These are phyloP conservation scores for Picochlorum sp. DNA, from an alignment of 139 green algal species.

Conservation along the genomic window DNA sequence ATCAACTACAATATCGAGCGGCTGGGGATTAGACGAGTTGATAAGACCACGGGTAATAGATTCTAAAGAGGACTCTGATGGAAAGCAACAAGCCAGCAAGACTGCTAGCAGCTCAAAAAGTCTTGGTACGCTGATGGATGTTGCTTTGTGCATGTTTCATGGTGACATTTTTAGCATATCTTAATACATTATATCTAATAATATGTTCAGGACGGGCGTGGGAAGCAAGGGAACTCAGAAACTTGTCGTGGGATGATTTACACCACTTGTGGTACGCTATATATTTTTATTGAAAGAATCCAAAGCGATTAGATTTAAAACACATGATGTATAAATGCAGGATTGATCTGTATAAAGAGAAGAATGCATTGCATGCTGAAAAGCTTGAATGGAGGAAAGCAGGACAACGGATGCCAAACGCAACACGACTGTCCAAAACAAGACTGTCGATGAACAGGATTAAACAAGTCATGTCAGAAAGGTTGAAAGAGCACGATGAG, in stretches of 20 bases:
- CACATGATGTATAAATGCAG: slow-evolving; percentile 13
- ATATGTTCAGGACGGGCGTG: slow-evolving; percentile 38
- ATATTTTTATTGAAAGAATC: not conserved
- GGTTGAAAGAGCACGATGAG: slow-evolving; percentile 15
- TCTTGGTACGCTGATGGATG: too few relatives aligned
- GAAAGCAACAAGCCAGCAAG: too few relatives aligned
- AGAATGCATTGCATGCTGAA: slow-evolving; percentile 53
- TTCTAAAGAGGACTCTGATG: too few relatives aligned
- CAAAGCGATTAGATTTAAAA: not conserved
- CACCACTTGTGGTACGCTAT: slow-evolving; percentile 69
- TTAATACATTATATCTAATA: not conserved
- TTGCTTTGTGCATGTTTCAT: not conserved
- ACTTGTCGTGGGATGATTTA: slow-evolving; percentile 68
- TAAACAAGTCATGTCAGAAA: slow-evolving; percentile 21
- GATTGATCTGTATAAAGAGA: slow-evolving; percentile 67
- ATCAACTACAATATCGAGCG: too few relatives aligned
- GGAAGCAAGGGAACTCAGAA: slow-evolving; percentile 50
- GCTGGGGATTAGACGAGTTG: too few relatives aligned
- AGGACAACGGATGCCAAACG: slow-evolving; percentile 9
- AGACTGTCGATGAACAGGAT: slow-evolving; percentile 30
- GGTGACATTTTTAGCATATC: not conserved
- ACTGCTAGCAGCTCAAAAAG: too few relatives aligned
- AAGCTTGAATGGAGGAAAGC: slow-evolving; percentile 11
- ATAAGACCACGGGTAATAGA: too few relatives aligned
- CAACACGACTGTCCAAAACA: slow-evolving; percentile 9